phyloP scores from a whole-genome alignment of 2,329 filamentous ascomycete species.

The Venturia pyrina region DNA sequence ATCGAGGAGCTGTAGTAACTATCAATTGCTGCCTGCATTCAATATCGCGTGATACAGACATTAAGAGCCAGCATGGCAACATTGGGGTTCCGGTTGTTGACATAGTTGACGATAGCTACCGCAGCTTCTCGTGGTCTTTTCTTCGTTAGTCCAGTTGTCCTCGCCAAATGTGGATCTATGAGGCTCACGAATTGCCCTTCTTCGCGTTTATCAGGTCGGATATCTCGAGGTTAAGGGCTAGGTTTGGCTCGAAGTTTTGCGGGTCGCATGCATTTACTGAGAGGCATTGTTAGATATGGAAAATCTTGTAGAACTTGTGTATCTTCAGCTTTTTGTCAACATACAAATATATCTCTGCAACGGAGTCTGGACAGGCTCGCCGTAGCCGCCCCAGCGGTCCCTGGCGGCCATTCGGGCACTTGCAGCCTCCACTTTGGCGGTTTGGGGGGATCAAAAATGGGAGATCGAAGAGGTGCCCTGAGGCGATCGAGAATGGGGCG shows the following conservation, averaged over 20 bases:
- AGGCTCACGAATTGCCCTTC: slow-evolving; percentile 70
- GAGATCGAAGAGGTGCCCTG: background rate
- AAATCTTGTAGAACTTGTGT: background rate
- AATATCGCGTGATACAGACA: slow-evolving; percentile 30
- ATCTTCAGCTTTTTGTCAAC: slow-evolving; percentile 18
- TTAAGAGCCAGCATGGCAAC: slow-evolving; percentile 80
- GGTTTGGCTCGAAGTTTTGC: slow-evolving; percentile 95
- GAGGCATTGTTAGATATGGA: background rate
- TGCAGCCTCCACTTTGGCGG: slow-evolving; percentile 67
- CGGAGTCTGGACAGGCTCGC: slow-evolving; percentile 69
- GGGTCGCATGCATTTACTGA: slow-evolving; percentile 88
- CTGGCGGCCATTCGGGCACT: slow-evolving; percentile 90
- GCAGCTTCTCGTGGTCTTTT: slow-evolving; percentile 78
- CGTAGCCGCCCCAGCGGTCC: slow-evolving; percentile 82
- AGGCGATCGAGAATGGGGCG: background rate
- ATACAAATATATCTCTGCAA: slow-evolving; percentile 84
- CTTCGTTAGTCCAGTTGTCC: slow-evolving; percentile 16
- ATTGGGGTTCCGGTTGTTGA: slow-evolving; percentile 96
- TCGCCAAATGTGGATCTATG: background rate
- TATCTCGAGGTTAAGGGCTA: slow-evolving; percentile 93
- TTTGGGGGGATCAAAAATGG: background rate
- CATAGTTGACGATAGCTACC: slow-evolving; percentile 80
- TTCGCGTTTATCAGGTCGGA: slow-evolving; percentile 94
- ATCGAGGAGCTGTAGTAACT: slow-evolving; percentile 59
- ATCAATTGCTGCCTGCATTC: background rate